A percentile compares a stretch with the other conserved stretches of the same genome.
Conservation (phyloP, 805 yeast species). For the Wickerhamiella siamensis region DNA sequence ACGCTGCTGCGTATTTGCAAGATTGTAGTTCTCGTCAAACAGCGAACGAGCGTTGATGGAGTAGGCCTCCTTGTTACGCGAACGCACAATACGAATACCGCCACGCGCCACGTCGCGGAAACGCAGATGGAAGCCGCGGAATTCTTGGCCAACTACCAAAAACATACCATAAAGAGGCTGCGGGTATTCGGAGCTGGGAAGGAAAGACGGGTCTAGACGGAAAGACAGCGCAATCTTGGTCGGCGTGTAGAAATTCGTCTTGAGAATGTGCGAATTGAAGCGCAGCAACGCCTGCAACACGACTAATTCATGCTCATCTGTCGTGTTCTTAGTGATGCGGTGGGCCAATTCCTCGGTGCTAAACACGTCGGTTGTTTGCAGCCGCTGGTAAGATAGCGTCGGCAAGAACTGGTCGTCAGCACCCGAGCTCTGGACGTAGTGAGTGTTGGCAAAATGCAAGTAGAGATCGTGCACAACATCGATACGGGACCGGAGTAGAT, state of each 20-base stretch:
- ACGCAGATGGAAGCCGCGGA: conserved; percentile 93
- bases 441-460: conserved; percentile 82
- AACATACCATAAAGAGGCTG: conserved; percentile 90
- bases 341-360: conserved; percentile 41
- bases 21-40: conserved; percentile 91
- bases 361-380: conserved; percentile 32
- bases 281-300: conserved; percentile 70
- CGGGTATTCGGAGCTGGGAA: conserved; percentile 79
- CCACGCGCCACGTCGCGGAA: conserved; percentile 97
- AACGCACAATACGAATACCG: conserved; percentile 89
- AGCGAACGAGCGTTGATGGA: conserved; percentile 70
- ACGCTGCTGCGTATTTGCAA: conserved; percentile 91
- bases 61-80: conserved; percentile 75
- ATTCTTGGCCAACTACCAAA: conserved; percentile 89
- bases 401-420: conserved; percentile 26
- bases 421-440: conserved; percentile 47
- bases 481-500: conserved; percentile 54
- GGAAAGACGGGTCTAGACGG: conserved; percentile 73
- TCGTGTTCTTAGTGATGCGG: conserved; percentile 43
- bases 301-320: conserved; percentile 63
- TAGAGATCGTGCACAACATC: conserved; percentile 69
- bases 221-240: conserved; percentile 92
- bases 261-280: conserved; percentile 76
- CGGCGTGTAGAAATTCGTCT: conserved; percentile 87
- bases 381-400: conserved; percentile 76